These are phyloP conservation scores for Luffa aegyptiaca DNA, from an alignment of 306 rosid genomes.

Conservation along the genomic window DNA sequence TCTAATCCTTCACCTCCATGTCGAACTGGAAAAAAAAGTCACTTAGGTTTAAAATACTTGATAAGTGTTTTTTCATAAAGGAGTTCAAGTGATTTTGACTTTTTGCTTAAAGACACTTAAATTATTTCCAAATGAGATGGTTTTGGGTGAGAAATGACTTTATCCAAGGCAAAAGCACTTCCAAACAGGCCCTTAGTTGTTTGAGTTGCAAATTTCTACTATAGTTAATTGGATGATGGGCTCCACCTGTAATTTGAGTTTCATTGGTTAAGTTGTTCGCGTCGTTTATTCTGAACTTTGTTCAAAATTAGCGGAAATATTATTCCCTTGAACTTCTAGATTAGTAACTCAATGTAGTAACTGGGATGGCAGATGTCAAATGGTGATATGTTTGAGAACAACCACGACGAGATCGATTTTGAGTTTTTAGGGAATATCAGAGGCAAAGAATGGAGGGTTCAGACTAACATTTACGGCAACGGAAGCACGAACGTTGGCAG, in stretches of 20 bases:
- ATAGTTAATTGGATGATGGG: background rate
- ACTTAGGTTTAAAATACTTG: background rate
- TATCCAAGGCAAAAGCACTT: background rate
- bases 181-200: background rate
- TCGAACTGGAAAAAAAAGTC: background rate
- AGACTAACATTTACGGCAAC: conserved; percentile 94
- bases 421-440: conserved; percentile 89
- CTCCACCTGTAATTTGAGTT: background rate
- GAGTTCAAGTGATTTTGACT: background rate
- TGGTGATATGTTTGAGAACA: conserved; percentile 47
- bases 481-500: conserved; percentile 87
- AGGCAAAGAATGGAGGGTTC: conserved; percentile 93
- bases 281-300: background rate
- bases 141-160: background rate
- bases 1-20: too few species aligned
- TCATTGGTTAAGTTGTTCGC: background rate
- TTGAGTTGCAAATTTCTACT: background rate
- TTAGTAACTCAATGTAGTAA: background rate
- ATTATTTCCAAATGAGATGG: background rate
- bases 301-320: background rate
- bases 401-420: conserved; percentile 66
- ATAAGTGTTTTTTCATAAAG: background rate
- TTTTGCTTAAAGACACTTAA: too few species aligned
- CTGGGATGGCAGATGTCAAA: conserved; percentile 55
- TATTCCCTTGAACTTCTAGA: background rate